Evolutionary conservation across 2,329 filamentous ascomycete species (phyloP), one percentile per base, ranked within the genome.

Genomic region (Sclerotinia nivalis): DNA sequence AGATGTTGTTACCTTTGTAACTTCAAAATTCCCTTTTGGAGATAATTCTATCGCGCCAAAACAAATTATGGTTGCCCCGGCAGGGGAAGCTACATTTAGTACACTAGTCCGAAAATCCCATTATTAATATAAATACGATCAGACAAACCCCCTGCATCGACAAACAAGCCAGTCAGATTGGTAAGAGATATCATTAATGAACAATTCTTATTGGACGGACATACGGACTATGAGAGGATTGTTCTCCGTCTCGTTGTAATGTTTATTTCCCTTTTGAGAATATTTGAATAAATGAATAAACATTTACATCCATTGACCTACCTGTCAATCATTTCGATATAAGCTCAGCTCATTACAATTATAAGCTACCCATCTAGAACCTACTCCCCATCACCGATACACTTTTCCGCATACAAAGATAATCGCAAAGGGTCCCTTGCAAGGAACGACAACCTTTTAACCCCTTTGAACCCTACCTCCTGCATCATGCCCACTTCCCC

Each of bases 401-500:
- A 45, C 59, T 54, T 22, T 61, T n/a, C 49, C 8, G 37, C n/a
- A 43, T 25, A 45, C 22, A 40, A 64, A n/a, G 9, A 34, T 25
- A 50, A 61, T 45, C 13, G n/a, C 25, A 52, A 64, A 62, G 28
- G 25, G 45, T 64, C n/a, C 66, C 66, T 69, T 69, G 66, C 34
- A 55, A 64, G 34, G 43, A 40, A 12, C 10, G 40, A 56, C 56
- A 34, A 28, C 28, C 34, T 37, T 22, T 60, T 28, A 34, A 47
- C 28, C 2, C 20, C 31, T 56, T 40, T 59, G 9, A 52, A 54
- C 45, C 55, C 50, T 49, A 69, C 43, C 58, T 31, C 66, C 66
- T 37, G 37, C 67, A 65, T 64, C n/a, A 74, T 73, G 72, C 62
- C 73, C 25, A 70, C 68, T 52, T 64, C 40, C 28, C 71, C 74